A percentile compares a stretch with the other conserved stretches of the same genome.
Conservation (phyloP, 2,329 filamentous ascomycete genomes). For the Trichoderma semiorbis region DNA sequence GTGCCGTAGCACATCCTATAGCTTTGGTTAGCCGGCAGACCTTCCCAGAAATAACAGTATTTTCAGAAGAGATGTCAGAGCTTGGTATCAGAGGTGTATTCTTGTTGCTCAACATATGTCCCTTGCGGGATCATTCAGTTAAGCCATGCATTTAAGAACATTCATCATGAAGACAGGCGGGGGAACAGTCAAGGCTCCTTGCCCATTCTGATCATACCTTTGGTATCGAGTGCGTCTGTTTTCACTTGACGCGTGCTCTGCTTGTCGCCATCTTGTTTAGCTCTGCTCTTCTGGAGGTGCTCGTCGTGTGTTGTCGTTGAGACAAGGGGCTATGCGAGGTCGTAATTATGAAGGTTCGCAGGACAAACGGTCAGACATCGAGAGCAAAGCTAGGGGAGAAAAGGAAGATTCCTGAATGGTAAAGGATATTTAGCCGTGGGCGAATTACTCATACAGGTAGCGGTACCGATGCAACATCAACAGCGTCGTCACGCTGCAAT, state of each 20-base stretch:
- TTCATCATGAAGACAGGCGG: slow-evolving; percentile 27
- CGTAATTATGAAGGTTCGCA: neutral
- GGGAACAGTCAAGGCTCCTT: too few species aligned
- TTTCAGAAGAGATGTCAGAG: neutral
- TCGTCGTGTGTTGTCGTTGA: neutral
- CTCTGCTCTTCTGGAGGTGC: neutral
- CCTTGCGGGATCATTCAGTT: slow-evolving; percentile 28
- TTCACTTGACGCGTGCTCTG: neutral
- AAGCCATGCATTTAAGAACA: slow-evolving; percentile 33
- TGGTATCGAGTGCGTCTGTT: neutral
- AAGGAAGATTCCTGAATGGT: neutral
- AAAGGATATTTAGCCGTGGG: neutral
- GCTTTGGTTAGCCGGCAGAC: neutral
- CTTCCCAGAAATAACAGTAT: neutral
- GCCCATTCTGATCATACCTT: neutral
- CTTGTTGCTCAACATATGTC: slow-evolving; percentile 25
- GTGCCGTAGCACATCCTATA: neutral
- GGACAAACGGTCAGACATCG: neutral
- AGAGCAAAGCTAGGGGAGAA: neutral
- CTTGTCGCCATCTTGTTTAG: neutral
- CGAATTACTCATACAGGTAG: neutral
- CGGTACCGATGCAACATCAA: neutral
- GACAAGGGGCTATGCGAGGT: neutral
- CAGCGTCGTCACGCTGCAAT: neutral
- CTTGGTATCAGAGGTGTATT: slow-evolving; percentile 32